Conservation (phyloP, 176 grass and related monocot genomes). For the Carex parvula region DNA sequence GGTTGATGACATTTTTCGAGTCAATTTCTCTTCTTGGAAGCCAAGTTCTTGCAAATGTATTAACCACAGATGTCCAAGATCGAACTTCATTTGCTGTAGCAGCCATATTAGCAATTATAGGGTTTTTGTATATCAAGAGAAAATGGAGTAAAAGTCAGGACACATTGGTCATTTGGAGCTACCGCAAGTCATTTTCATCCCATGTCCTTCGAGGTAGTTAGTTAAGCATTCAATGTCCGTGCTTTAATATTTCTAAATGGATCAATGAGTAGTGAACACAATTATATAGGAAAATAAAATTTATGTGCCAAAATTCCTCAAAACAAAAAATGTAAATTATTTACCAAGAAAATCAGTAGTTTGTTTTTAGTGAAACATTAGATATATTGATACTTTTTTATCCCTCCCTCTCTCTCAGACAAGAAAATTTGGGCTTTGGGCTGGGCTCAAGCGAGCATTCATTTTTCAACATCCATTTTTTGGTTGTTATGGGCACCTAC, state of each 20-base stretch:
- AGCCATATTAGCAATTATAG: slow-evolving; percentile 59
- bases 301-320: not conserved
- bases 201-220: slow-evolving; percentile 88
- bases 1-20: slow-evolving; percentile 89
- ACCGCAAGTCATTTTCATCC: slow-evolving; percentile 83
- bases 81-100: slow-evolving; percentile 46
- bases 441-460: slow-evolving; percentile 84
- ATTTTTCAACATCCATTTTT: slow-evolving; percentile 66
- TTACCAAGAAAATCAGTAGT: not conserved
- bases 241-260: not conserved
- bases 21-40: slow-evolving; percentile 70
- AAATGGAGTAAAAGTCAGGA: slow-evolving; percentile 55
- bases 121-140: slow-evolving; percentile 70
- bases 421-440: slow-evolving; percentile 75
- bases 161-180: slow-evolving; percentile 63
- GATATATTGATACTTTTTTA: slow-evolving; percentile 3
- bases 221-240: slow-evolving; percentile 15
- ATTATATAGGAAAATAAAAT: slow-evolving; percentile 4
- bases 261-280: not conserved
- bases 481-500: slow-evolving; percentile 93
- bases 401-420: slow-evolving; percentile 51
- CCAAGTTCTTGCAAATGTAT: slow-evolving; percentile 68
- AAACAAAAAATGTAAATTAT: not conserved
- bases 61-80: slow-evolving; percentile 36
- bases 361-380: slow-evolving; percentile 10